Evolutionary conservation across 2,329 filamentous ascomycete species (phyloP).

Genomic region (Beauveria australis): DNA sequence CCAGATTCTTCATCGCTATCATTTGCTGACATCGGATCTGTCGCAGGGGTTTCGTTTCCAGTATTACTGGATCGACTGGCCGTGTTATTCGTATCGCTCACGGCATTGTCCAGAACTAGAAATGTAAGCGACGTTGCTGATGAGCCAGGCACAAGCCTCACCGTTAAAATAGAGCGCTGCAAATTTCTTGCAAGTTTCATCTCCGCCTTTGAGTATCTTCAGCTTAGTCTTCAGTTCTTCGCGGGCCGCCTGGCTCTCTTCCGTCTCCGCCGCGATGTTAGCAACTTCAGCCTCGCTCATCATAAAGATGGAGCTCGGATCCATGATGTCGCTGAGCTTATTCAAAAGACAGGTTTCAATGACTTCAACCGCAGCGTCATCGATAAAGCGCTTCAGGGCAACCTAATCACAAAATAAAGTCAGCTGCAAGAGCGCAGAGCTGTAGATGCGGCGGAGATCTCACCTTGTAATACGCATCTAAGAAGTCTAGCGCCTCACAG

Average conservation of each 20-base stretch:
- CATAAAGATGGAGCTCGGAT: conserved; percentile 13
- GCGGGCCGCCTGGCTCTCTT: background rate
- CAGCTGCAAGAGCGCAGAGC: background rate
- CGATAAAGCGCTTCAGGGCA: conserved; percentile 16
- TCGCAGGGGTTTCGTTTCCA: background rate
- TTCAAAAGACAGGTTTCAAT: conserved; percentile 17
- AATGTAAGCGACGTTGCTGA: background rate
- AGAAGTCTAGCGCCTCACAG: conserved; percentile 27
- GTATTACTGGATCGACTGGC: background rate
- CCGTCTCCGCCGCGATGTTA: conserved; percentile 17
- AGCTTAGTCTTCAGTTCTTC: background rate
- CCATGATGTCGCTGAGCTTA: conserved; percentile 15
- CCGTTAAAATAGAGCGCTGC: background rate
- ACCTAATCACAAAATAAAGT: conserved; percentile 10
- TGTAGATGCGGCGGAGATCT: background rate
- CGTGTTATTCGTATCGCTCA: background rate
- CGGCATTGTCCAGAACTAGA: background rate
- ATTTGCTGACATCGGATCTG: background rate
- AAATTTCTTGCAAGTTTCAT: conserved; percentile 3
- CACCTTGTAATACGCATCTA: conserved; percentile 35
- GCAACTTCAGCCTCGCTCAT: conserved; percentile 16
- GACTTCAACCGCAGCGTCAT: conserved; percentile 19
- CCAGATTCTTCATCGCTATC: background rate
- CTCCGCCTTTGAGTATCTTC: background rate
- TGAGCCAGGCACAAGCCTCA: background rate